Base-by-base conservation (phyloP, 495 filamentous ascomycete genomes). In the Penicillium cosmopolitanum region DNA sequence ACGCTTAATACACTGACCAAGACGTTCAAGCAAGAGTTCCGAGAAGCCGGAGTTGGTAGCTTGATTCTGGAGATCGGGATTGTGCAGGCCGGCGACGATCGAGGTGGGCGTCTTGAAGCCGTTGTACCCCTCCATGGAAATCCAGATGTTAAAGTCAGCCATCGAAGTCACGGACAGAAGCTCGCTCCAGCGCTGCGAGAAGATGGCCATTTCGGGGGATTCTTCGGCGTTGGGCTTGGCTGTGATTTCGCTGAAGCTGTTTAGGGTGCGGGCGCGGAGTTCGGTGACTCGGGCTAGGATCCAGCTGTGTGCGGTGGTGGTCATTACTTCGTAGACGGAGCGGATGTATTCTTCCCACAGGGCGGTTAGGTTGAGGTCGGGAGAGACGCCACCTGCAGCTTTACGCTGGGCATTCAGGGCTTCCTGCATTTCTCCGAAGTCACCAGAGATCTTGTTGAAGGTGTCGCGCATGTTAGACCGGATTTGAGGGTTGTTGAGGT, bases 291-390 rank as follows among this genome's bases (percentile, higher is more conserved):
- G 69, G 1, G 46, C 34, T 6, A 66, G 57, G 15, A 71, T 58
- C 67, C 66, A 76, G 34, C 52, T 35, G 34, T 73, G 68, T 1
- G 72, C 65, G 23, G 63, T 58, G 16, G 51, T 55, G 7, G 63
- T 65, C 53, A 73, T 69, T 11, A 66, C 54, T 25, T 70, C 52
- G 38, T 62, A 69, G 7, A 65, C 59, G 0, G 60, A 52, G 13
- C 31, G 18, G 4, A 71, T 68, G 47, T 61, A 76, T 28, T 63
- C 56, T 18, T 58, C 57, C 71, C 71, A 76, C 0, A 73, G 62
- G 16, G 51, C 56, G 15, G 36, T 40, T 12, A 40, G 11, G 3
- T 57, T 44, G 4, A 73, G 28, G 25, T 56, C 63, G n/a, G 61
- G 53, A 9, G 3, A 46, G 4, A 55, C n/a, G 28, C 62, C 34